Evolutionary conservation across 768 basidiomycete genomes (phyloP).

Genomic region (Imleria badia): DNA sequence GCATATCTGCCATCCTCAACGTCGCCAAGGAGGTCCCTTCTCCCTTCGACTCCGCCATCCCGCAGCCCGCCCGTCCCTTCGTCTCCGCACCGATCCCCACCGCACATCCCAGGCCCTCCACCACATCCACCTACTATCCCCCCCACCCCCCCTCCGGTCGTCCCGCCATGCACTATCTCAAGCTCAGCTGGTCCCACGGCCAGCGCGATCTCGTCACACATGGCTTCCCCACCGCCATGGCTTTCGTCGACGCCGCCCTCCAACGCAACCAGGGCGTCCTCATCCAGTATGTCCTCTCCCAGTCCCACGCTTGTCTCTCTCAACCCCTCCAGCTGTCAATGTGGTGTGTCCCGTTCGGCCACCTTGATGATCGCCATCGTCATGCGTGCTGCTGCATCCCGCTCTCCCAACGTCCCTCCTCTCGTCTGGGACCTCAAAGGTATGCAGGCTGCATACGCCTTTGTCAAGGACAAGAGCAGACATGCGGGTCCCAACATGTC

Average conservation of each 20-base stretch:
- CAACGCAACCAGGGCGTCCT: conserved; percentile 76
- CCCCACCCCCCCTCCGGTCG: conserved; percentile 67
- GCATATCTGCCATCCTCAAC: conserved; percentile 82
- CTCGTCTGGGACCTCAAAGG: conserved; percentile 79
- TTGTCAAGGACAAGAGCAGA: conserved; percentile 85
- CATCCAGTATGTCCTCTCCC: conserved; percentile 66
- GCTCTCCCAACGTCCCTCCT: conserved; percentile 62
- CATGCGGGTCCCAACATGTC: conserved; percentile 94
- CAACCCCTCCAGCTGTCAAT: conserved; percentile 71
- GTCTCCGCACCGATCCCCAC: conserved; percentile 69
- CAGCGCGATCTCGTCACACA: conserved; percentile 80
- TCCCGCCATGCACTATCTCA: conserved; percentile 84
- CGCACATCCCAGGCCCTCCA: conserved; percentile 31
- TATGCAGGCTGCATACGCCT: conserved; percentile 89
- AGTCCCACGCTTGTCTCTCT: conserved; percentile 11
- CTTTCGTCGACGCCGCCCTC: conserved; percentile 76
- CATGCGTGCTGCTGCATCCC: conserved; percentile 85
- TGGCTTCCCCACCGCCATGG: conserved; percentile 79
- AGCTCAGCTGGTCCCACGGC: conserved; percentile 92
- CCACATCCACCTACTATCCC: conserved; percentile 60
- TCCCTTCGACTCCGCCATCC: conserved; percentile 54
- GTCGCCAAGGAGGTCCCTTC: conserved; percentile 89
- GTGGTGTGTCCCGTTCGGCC: conserved; percentile 89
- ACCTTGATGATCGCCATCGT: conserved; percentile 89
- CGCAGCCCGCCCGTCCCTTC: conserved; percentile 56